phyloP scores from a whole-genome alignment of 2,329 filamentous ascomycete species.

The Sporothrix brasiliensis region DNA sequence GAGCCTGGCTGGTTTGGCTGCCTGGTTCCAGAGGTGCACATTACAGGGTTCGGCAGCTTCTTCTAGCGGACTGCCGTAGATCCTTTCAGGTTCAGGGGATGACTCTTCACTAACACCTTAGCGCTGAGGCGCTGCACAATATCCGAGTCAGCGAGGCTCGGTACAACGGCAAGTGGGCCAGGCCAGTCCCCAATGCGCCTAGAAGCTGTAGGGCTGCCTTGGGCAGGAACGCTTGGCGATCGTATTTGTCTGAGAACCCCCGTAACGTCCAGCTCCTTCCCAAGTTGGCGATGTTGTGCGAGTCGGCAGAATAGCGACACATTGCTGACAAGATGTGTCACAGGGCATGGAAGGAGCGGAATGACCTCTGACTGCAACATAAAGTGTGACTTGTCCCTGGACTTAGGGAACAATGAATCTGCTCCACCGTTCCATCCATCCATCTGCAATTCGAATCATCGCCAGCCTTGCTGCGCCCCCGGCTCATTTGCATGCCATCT shows the following conservation, averaged over 20 bases:
- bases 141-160: slow-evolving; percentile 5
- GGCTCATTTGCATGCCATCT: background rate
- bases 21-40: too few relatives aligned
- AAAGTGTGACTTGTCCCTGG: background rate
- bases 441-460: background rate
- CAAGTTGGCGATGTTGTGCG: slow-evolving; percentile 9
- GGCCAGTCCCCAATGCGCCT: background rate
- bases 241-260: background rate
- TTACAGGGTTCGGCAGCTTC: too few relatives aligned
- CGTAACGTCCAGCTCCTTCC: background rate
- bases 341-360: slow-evolving; percentile 1
- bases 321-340: slow-evolving; percentile 14
- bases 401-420: too few relatives aligned
- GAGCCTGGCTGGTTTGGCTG: background rate
- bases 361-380: background rate
- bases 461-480: background rate
- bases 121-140: slow-evolving; percentile 1
- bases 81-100: background rate
- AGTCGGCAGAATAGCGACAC: background rate
- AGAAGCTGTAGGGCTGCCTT: background rate
- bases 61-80: background rate
- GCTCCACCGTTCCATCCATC: background rate
- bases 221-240: slow-evolving; percentile 1
- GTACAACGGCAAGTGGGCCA: background rate
- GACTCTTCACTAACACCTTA: background rate